Evolutionary conservation across 192 early-diverging fungal species (phyloP).

Genomic region (Jimgerdemannia flammicorona): DNA sequence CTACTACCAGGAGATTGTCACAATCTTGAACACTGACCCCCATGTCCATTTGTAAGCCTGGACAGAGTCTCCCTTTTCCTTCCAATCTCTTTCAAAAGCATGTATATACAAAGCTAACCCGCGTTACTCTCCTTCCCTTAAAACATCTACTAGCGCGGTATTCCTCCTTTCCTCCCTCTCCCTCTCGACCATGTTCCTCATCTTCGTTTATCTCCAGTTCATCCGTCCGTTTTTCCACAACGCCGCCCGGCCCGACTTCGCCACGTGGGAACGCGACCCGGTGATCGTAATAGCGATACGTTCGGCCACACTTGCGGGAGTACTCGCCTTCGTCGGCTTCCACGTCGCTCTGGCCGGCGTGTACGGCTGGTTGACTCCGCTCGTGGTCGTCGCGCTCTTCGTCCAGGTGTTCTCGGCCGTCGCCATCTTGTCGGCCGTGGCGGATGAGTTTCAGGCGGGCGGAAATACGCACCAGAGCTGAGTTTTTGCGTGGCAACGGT

Average conservation of each 20-base stretch:
- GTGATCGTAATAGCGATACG: background rate
- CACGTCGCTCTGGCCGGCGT: background rate
- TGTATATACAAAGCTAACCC: no score
- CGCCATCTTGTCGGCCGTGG: background rate
- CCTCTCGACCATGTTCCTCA: background rate
- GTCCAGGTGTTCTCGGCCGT: background rate
- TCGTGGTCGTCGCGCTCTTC: background rate
- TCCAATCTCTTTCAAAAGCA: no score
- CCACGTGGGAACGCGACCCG: background rate
- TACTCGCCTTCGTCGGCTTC: background rate
- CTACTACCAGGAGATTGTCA: no score
- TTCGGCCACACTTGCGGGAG: background rate
- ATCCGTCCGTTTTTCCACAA: background rate
- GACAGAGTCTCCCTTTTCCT: no score
- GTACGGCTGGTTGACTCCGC: background rate
- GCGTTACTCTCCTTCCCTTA: no score
- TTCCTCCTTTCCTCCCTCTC: background rate
- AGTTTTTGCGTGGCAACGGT: no score
- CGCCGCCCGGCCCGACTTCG: background rate
- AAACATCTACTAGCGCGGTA: background rate
- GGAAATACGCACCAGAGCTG: no score
- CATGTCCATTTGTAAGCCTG: no score
- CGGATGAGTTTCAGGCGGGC: background rate
- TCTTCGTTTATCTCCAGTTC: background rate
- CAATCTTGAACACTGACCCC: no score